phyloP scores from a whole-genome alignment of 2,329 filamentous ascomycete species.

The Arachnopeziza araneosa region DNA sequence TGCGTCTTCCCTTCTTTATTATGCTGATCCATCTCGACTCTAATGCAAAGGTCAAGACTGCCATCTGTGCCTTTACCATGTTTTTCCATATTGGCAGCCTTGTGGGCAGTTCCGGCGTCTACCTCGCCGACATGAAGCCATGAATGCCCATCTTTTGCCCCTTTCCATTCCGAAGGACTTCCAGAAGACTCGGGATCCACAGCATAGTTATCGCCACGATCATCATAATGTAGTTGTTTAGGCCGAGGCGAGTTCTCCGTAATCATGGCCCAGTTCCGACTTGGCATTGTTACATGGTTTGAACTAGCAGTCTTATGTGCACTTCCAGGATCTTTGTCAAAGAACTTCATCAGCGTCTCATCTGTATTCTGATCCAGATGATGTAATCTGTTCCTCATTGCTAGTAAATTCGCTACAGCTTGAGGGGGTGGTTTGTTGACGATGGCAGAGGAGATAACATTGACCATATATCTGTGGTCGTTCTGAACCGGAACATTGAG shows the following conservation, averaged over 20 bases:
- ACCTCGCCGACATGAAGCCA: slow-evolving; percentile 72
- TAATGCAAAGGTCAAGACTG: slow-evolving; percentile 74
- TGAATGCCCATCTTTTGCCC: slow-evolving; percentile 59
- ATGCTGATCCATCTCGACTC: slow-evolving; percentile 81
- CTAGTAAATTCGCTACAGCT: slow-evolving; percentile 83
- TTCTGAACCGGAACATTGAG: slow-evolving; percentile 70
- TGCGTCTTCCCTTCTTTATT: slow-evolving; percentile 74
- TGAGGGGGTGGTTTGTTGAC: slow-evolving; percentile 90
- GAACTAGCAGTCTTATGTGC: slow-evolving; percentile 65
- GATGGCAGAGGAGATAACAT: slow-evolving; percentile 90
- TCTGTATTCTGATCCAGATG: slow-evolving; percentile 69
- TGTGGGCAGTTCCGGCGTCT: slow-evolving; percentile 72
- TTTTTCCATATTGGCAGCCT: slow-evolving; percentile 54
- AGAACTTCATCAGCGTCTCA: slow-evolving; percentile 90
- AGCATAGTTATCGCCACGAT: slow-evolving; percentile 4
- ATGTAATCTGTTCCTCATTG: slow-evolving; percentile 79
- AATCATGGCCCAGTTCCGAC: slow-evolving; percentile 88
- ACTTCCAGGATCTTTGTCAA: slow-evolving; percentile 79
- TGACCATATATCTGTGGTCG: slow-evolving; percentile 92
- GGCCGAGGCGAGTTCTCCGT: slow-evolving; percentile 71
- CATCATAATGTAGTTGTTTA: slow-evolving; percentile 32
- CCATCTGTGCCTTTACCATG: slow-evolving; percentile 52
- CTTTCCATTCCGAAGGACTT: neutral
- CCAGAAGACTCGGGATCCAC: neutral
- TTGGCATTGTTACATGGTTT: slow-evolving; percentile 86